These are phyloP conservation scores for Notholithocarpus densiflorus DNA, from an alignment of 306 rosid species.

Conservation along the genomic window DNA sequence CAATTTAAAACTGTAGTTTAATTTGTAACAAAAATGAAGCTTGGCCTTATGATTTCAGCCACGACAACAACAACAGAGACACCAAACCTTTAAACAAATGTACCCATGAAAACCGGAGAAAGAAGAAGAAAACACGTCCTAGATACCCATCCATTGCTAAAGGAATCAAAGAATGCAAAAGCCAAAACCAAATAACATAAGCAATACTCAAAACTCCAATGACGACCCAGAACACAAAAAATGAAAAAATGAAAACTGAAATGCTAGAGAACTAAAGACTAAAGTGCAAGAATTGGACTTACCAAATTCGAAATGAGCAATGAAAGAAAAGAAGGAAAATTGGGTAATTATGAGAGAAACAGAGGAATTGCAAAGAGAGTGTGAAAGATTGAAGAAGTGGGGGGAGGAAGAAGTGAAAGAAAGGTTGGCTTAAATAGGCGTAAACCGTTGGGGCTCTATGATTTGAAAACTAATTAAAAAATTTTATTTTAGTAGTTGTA, in stretches of 20 bases:
- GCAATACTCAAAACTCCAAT: background rate
- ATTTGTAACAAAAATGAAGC: background rate
- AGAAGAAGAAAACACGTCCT: background rate
- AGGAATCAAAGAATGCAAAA: background rate
- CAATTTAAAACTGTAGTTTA: background rate
- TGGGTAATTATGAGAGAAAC: background rate
- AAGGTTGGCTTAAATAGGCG: constrained; percentile 50
- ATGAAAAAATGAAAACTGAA: constrained; percentile 6
- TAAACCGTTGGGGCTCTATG: constrained; percentile 20
- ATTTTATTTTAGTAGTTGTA: constrained; percentile 5
- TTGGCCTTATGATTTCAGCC: background rate
- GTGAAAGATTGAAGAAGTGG: constrained; percentile 27
- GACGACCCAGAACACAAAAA: constrained; percentile 12
- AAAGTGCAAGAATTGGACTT: constrained; percentile 16
- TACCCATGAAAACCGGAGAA: background rate
- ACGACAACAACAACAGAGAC: background rate
- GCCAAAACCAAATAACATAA: background rate
- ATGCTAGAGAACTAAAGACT: constrained; percentile 13
- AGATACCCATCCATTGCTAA: background rate
- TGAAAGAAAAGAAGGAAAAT: background rate
- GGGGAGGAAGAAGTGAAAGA: constrained; percentile 46
- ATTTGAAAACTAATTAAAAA: constrained; percentile 1
- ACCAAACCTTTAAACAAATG: background rate
- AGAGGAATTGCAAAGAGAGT: background rate
- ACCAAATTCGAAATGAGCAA: constrained; percentile 33